Base-by-base conservation (phyloP, 306 rosid species). In the Cicer judaicum region DNA sequence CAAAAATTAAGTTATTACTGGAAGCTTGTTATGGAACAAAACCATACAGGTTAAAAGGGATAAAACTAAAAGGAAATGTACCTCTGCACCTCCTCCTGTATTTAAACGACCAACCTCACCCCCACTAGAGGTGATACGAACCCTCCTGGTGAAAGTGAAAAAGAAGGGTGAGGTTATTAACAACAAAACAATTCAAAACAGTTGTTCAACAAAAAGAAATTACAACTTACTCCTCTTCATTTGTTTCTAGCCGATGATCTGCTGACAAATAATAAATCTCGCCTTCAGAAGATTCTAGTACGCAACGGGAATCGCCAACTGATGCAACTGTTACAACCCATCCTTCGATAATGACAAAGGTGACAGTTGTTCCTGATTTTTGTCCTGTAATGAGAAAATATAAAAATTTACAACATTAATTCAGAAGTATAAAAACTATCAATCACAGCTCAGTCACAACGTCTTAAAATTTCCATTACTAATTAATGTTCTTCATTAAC, bases 51-150 rank as follows among this genome's bases (percentile, higher is more conserved):
- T 3, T 62, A 75, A 71, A 64, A 40, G 13, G 39, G 44, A 47
- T 12, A 52, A 74, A 36, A 74, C 47, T 56, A 16, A 81, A 74
- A 74, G 47, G 15, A 18, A 78, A 73, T 10, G 56, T 82, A 95
- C 99, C 99, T 95, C 92, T 72, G 98, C 92, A 56, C 99, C 99
- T 71, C 99, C 99, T 67, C 99, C 99, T 34, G 99, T 90, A 84
- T 95, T 95, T 73, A 95, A 88, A 68, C 99, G 92, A 73, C 97
- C 99, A 74, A 95, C 99, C 85, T 95, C 99, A 49, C 99, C 96
- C 16, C 99, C 99, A 72, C 99, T 90, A 67, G 89, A 78, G 63
- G 94, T 88, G 80, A 95, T 92, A 48, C 99, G 99, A 44, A 67
- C 65, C 88, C 97, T 87, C 91, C 99, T 95, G 82, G 78, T 66